phyloP scores from a whole-genome alignment of 1,284 basidiomycete genomes.

The Agroathelia rolfsii region DNA sequence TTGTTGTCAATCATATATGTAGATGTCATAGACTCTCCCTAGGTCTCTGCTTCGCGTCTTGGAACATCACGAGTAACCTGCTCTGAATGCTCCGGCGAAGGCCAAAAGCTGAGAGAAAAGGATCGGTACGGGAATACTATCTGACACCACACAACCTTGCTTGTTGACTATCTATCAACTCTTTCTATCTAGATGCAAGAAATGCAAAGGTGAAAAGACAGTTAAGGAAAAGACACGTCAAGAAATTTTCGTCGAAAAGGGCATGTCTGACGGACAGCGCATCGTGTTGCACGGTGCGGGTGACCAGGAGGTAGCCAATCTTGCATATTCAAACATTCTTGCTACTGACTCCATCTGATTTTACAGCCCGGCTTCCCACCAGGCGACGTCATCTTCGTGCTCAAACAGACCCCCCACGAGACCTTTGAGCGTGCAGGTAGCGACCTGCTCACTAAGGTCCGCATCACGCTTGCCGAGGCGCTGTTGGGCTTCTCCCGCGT shows the following conservation, averaged over 20 bases:
- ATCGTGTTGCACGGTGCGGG: conserved; percentile 87
- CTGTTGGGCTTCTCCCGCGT: conserved; percentile 85
- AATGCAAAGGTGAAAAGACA: conserved; percentile 85
- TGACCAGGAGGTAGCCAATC: conserved; percentile 66
- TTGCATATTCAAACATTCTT: conserved; percentile 2
- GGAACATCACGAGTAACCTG: conserved; percentile 53
- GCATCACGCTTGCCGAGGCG: conserved; percentile 86
- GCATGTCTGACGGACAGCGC: conserved; percentile 78
- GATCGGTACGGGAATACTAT: conserved; percentile 49
- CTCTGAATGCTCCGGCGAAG: conserved; percentile 71
- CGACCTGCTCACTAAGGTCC: conserved; percentile 67
- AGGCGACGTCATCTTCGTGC: conserved; percentile 82
- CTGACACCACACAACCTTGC: not conserved
- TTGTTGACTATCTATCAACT: conserved; percentile 5
- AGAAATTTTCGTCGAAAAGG: conserved; percentile 79
- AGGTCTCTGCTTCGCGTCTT: conserved; percentile 42
- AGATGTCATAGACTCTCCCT: conserved; percentile 7
- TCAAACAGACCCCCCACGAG: conserved; percentile 60
- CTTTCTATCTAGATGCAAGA: conserved; percentile 74
- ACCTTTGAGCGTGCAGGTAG: conserved; percentile 76
- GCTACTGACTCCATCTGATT: conserved; percentile 10
- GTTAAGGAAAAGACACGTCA: conserved; percentile 83
- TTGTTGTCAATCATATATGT: not conserved
- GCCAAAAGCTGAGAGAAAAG: conserved; percentile 79
- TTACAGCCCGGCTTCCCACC: conserved; percentile 69